A percentile compares a stretch with the other conserved stretches of the same genome.
Conservation (phyloP, 495 filamentous ascomycete genomes). For the Podospora sp. region DNA sequence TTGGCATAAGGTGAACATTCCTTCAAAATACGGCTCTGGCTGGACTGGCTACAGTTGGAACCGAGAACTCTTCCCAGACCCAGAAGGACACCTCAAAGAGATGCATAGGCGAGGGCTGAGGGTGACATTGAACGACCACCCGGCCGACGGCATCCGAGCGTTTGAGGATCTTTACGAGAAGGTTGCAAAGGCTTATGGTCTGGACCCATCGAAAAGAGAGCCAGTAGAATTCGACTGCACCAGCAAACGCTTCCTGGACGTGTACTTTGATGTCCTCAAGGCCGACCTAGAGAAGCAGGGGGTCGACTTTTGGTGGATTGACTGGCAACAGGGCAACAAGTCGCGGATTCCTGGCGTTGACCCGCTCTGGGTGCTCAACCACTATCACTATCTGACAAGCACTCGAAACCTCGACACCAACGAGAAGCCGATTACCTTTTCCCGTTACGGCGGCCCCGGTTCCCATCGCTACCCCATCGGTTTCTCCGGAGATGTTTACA, state of each 20-base stretch:
- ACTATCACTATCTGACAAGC: slow-evolving; percentile 60
- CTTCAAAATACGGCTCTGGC: slow-evolving; percentile 41
- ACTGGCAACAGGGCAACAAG: slow-evolving; percentile 62
- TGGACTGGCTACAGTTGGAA: slow-evolving; percentile 70
- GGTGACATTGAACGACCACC: slow-evolving; percentile 60
- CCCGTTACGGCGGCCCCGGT: slow-evolving; percentile 60
- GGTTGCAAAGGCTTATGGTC: slow-evolving; percentile 51
- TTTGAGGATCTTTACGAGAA: slow-evolving; percentile 57
- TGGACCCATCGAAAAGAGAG: slow-evolving; percentile 46
- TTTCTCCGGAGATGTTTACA: slow-evolving; percentile 61
- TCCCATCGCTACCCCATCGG: slow-evolving; percentile 63
- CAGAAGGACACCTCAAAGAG: slow-evolving; percentile 44
- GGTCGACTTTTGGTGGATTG: slow-evolving; percentile 63
- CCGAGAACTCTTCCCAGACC: slow-evolving; percentile 56
- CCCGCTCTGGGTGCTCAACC: slow-evolving; percentile 65
- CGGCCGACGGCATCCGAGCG: slow-evolving; percentile 54
- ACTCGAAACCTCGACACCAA: slow-evolving; percentile 32
- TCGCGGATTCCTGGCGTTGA: slow-evolving; percentile 58
- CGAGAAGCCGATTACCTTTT: slow-evolving; percentile 45
- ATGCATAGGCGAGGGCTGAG: slow-evolving; percentile 50
- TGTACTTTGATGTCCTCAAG: slow-evolving; percentile 60
- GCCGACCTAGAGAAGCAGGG: slow-evolving; percentile 52
- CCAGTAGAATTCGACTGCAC: slow-evolving; percentile 59
- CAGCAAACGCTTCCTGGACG: slow-evolving; percentile 55
- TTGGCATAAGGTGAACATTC: slow-evolving; percentile 56